Base-by-base conservation (phyloP, 1,284 basidiomycete genomes). In the Trametes hirsuta region DNA sequence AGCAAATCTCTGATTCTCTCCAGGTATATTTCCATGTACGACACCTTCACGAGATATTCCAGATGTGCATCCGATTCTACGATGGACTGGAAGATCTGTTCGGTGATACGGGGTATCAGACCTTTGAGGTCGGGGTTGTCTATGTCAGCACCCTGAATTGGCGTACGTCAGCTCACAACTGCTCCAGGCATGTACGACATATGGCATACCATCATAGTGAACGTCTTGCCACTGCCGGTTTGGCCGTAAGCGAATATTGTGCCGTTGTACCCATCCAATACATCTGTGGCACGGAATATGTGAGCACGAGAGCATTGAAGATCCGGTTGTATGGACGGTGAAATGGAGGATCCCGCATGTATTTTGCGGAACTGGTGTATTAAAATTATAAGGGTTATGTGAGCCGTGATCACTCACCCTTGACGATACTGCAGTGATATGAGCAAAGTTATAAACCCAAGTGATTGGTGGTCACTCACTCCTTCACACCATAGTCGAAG, bases 21-120 rank as follows among this genome's bases (percentile, higher is more conserved):
- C 73, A 99, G 86, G 78, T 99, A 99, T 67, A 99, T 99, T 76
- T 99, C 97, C 95, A 99, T 98, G 76, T 99, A 99, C 39, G 95
- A 98, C 55, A 99, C 97, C 79, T 99, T 99, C 75, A 99, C 97
- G 59, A 98, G 87, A 75, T 99, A 99, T 76, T 99, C 97, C 64
- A 99, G 81, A 74, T 95, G 94, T 42, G 94, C 86, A 69, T 98
- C 97, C 57, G 96, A 97, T 68, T 94, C 88, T 66, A 97, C 89
- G 74, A 99, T 99, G 55, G 94, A 95, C 64, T 95, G 92, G 74
- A 99, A 99, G 75, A 99, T 98, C 76, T 99, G 97, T 74, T 99
- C 96, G 4, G 97, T 97, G 71, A 99, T 98, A 59, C 97, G 91
- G 56, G 97, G 97, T 68, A 98, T 99, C 64, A 99, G 93, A 75